Conservation (phyloP, 2,329 filamentous ascomycete genomes). For the Trichoderma citrinoviride region DNA sequence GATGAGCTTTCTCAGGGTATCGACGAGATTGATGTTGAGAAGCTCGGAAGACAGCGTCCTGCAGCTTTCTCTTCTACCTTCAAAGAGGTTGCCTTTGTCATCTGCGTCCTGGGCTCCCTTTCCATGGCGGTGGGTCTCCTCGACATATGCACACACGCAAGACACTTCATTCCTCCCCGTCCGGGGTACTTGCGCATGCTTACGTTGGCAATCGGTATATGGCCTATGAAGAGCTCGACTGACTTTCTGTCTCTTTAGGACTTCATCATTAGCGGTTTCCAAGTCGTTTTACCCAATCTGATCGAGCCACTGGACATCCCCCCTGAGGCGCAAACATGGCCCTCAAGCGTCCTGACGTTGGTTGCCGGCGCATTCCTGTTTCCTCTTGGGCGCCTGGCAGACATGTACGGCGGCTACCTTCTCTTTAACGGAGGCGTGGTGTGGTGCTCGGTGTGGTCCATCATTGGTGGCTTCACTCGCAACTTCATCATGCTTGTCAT, state of each 20-base stretch:
- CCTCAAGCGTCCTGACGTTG: constrained; percentile 57
- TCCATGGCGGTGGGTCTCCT: constrained; percentile 50
- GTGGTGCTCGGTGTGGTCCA: constrained; percentile 63
- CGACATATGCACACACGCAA: background rate
- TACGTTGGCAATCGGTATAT: background rate
- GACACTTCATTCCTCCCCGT: constrained; percentile 17
- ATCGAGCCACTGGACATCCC: constrained; percentile 62
- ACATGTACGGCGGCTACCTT: constrained; percentile 58
- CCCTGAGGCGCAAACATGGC: constrained; percentile 60
- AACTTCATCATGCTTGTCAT: constrained; percentile 65
- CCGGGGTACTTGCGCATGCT: background rate
- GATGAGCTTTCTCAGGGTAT: constrained; percentile 23
- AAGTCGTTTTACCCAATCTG: constrained; percentile 65
- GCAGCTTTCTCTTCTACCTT: constrained; percentile 50
- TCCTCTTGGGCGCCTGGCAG: constrained; percentile 55
- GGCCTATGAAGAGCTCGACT: background rate
- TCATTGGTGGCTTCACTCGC: constrained; percentile 63
- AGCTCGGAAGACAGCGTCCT: constrained; percentile 58
- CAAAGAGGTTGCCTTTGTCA: constrained; percentile 57
- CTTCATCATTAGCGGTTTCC: constrained; percentile 72
- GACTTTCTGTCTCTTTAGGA: constrained; percentile 44
- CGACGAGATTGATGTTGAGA: constrained; percentile 46
- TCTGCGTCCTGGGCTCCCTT: constrained; percentile 58
- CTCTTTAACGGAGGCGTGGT: constrained; percentile 54
- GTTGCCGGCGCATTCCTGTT: constrained; percentile 56